Base-by-base conservation (phyloP, 345 rosid genomes). In the Boechera stricta region DNA sequence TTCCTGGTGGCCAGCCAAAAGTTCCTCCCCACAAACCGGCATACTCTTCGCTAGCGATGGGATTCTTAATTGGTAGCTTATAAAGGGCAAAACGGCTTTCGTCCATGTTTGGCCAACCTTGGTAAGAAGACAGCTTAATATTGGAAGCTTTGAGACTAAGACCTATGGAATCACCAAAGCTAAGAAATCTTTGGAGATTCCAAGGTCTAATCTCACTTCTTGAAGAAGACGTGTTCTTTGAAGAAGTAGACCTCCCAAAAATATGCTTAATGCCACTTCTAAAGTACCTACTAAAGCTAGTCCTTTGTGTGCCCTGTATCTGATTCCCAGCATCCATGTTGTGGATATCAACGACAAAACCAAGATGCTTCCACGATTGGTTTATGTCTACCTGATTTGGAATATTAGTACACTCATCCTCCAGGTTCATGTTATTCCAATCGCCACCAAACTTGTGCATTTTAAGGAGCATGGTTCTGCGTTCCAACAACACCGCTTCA, bases 21-120 rank as follows among this genome's bases (percentile, higher is more conserved):
- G 91, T 87, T 31, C 92, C 97, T 72, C 97, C 94, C 97, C 97
- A 91, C 24, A 91, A 72, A 69, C 97, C 91, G 29, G 97, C 87
- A 84, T 82, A 90, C 83, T 88, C 88, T 79, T 91, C 85, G 73
- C 80, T 85, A 18, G 83, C 54, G 70, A 59, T 71, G 2, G 90
- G 89, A 39, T 67, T 70, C 82, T 62, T 71, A 70, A 86, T 64
- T 33, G 92, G 97, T 77, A 91, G 65, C 76, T 89, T 91, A 87
- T 89, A 91, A 39, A 91, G 90, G 33, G 94, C 92, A 82, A 85
- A 91, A 33, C 84, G 86, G 67, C 82, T 83, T 47, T 90, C 96
- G 47, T 84, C 89, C 92, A 92, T 92, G 64, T 80, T 89, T 15
- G 98, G 96, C 98, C 98, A 92, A 69, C 92, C 90, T 66, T 88